Percentiles rank a stretch among this genome's conserved stretches.
These are phyloP conservation scores for Chenopodium album DNA, from an alignment of 148 eudicot genomes.

Conservation along the genomic window DNA sequence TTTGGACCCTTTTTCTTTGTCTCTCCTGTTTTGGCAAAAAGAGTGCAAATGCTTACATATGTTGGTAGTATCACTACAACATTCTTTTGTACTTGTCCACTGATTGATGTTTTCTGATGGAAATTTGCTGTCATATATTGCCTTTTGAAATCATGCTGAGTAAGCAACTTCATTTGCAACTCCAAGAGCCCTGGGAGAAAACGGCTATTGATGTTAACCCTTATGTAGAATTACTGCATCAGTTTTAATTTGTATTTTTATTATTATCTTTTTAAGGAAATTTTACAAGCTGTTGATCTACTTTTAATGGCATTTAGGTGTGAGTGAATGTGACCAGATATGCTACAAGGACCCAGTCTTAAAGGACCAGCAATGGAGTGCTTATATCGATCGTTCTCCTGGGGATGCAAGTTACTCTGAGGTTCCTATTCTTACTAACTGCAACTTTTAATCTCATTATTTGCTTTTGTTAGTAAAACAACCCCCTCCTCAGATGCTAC, in stretches of 20 bases:
- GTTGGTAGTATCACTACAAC: neutral
- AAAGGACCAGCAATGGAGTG: conserved; percentile 93
- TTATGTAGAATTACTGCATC: neutral
- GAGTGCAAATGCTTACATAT: neutral
- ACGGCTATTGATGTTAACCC: neutral
- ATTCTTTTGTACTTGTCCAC: neutral
- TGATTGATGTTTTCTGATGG: neutral
- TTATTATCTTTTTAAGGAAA: neutral
- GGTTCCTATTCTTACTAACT: conserved; percentile 38
- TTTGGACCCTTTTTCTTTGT: neutral
- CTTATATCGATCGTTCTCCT: conserved; percentile 98
- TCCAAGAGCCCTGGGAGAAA: neutral
- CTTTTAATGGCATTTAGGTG: conserved; percentile 43
- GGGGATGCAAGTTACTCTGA: conserved; percentile 78
- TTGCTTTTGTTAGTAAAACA: neutral
- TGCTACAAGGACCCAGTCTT: conserved; percentile 97
- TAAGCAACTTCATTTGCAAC: neutral
- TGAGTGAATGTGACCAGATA: conserved; percentile 75
- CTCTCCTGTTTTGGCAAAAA: conserved; percentile 1
- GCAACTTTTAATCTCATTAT: neutral
- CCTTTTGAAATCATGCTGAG: neutral
- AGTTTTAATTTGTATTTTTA: too few relatives aligned
- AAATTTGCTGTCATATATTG: neutral
- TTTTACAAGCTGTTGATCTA: neutral
- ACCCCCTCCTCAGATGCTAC: neutral